Evolutionary conservation across 306 rosid genomes (phyloP).

Genomic region (Senna siamea): DNA sequence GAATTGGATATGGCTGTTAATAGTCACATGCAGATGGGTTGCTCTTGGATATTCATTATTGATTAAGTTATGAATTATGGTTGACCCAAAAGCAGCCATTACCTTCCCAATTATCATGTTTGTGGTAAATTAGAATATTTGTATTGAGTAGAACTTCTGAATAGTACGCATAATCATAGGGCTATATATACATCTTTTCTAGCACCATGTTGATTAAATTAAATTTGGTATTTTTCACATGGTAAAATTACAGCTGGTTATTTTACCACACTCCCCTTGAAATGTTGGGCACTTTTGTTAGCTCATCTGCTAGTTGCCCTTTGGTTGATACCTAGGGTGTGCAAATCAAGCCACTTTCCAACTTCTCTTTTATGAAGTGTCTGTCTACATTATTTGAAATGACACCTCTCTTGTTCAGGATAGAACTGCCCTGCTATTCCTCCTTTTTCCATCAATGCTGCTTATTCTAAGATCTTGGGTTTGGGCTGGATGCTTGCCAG

Average conservation of each 20-base stretch:
- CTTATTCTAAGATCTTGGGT: conserved; percentile 84
- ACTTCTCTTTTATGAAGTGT: not conserved
- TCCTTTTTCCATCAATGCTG: conserved; percentile 75
- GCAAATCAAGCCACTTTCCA: not conserved
- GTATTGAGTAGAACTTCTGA: too few species aligned
- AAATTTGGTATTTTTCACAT: too few species aligned
- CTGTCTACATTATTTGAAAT: not conserved
- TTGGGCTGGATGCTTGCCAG: conserved; percentile 97
- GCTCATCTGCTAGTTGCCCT: too few species aligned
- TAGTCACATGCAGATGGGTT: not conserved
- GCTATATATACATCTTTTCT: too few species aligned
- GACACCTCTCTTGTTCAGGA: conserved; percentile 70
- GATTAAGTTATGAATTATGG: not conserved
- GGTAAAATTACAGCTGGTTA: too few species aligned
- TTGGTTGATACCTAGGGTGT: too few species aligned
- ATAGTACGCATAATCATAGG: too few species aligned
- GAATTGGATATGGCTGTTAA: not conserved
- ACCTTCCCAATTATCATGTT: too few species aligned
- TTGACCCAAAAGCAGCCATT: not conserved
- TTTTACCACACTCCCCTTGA: too few species aligned
- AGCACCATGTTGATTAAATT: too few species aligned
- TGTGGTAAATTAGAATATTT: too few species aligned
- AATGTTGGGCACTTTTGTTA: too few species aligned
- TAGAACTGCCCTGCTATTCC: conserved; percentile 89
- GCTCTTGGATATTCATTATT: not conserved